Evolutionary conservation across 2,329 filamentous ascomycete species (phyloP).

Genomic region (Pseudocercospora crystallina): DNA sequence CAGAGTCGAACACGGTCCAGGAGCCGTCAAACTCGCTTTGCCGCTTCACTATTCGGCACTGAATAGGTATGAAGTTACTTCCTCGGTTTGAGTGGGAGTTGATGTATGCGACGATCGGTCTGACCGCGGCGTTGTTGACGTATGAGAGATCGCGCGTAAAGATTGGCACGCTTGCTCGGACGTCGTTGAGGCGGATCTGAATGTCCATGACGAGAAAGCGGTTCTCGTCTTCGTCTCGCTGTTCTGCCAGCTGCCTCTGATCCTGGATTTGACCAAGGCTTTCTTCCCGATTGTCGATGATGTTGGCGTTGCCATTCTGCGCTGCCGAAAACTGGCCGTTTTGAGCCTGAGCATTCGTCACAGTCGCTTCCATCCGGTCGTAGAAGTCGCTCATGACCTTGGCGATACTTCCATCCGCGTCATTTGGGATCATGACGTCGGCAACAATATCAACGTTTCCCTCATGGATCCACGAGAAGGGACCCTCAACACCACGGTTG

Average conservation of each 20-base stretch:
- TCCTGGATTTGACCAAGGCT: not conserved
- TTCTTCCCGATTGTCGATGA: constrained; percentile 27
- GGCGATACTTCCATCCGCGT: constrained; percentile 81
- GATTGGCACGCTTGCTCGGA: constrained; percentile 86
- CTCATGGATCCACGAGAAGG: constrained; percentile 97
- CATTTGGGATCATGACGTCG: constrained; percentile 89
- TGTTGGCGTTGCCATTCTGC: constrained; percentile 16
- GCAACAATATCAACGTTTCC: constrained; percentile 96
- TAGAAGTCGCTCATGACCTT: constrained; percentile 98
- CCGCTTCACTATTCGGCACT: constrained; percentile 89
- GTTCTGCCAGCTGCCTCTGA: not conserved
- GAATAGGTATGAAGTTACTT: constrained; percentile 93
- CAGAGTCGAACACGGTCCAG: constrained; percentile 93
- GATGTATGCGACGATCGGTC: constrained; percentile 97
- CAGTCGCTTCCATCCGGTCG: constrained; percentile 89
- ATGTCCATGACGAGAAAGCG: constrained; percentile 91
- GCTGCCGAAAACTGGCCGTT: constrained; percentile 8
- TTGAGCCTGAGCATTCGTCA: constrained; percentile 51
- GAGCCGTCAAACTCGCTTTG: constrained; percentile 87
- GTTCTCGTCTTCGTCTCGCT: constrained; percentile 55
- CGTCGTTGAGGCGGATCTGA: constrained; percentile 91
- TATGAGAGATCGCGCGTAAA: constrained; percentile 92
- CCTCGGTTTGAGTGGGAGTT: constrained; percentile 65
- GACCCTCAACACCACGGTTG: constrained; percentile 87
- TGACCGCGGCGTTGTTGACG: constrained; percentile 90